These are phyloP conservation scores for Aureobasidium lini DNA, from an alignment of 2,329 filamentous ascomycete genomes.

Conservation along the genomic window DNA sequence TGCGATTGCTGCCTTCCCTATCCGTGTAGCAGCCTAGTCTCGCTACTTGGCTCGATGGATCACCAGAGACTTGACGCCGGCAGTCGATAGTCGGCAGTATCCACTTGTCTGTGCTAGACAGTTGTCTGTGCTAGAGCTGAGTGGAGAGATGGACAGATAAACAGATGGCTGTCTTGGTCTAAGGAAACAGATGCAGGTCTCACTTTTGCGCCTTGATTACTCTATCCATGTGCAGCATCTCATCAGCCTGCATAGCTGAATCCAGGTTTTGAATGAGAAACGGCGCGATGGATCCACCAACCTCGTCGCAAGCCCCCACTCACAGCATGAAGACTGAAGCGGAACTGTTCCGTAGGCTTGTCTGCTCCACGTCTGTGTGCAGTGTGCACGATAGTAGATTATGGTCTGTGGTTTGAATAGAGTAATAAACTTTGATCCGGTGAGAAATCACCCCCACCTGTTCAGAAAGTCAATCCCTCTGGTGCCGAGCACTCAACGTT, in stretches of 20 bases:
- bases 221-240: background rate
- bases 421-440: slow-evolving; percentile 5
- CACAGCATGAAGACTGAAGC: background rate
- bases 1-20: background rate
- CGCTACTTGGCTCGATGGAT: background rate
- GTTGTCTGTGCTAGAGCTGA: too few relatives aligned
- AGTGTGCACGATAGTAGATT: background rate
- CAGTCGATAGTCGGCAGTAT: too few relatives aligned
- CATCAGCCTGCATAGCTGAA: background rate
- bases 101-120: too few relatives aligned
- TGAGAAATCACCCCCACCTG: background rate
- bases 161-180: background rate
- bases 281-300: background rate
- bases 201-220: background rate
- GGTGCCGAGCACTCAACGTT: slow-evolving; percentile 1
- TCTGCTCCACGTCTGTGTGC: background rate
- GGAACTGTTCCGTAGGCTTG: background rate
- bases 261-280: background rate
- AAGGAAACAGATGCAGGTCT: background rate
- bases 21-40: background rate
- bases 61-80: too few relatives aligned
- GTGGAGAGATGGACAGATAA: background rate
- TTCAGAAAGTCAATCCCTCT: background rate
- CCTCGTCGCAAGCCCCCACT: background rate
- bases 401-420: background rate